Percentiles rank a stretch among this genome's conserved stretches.
These are phyloP conservation scores for Talaromyces sp. DNA, from an alignment of 2,329 filamentous ascomycete genomes.

Conservation along the genomic window DNA sequence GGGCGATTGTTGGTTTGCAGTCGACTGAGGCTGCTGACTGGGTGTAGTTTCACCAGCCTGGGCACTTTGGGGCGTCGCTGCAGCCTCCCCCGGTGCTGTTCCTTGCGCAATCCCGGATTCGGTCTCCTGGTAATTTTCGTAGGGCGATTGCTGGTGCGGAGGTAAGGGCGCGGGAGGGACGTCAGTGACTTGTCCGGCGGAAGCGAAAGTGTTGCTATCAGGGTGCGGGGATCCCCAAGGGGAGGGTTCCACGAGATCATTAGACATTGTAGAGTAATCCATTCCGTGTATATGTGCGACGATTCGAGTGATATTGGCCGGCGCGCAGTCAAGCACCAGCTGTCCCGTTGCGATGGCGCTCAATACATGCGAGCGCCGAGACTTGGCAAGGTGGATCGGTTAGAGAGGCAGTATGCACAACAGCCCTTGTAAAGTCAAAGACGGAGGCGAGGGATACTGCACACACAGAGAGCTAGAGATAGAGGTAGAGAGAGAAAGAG, in stretches of 20 bases:
- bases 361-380: not conserved
- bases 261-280: constrained; percentile 62
- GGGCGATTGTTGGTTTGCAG: constrained; percentile 33
- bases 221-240: constrained; percentile 61
- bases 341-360: not conserved
- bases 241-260: constrained; percentile 54
- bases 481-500: not conserved
- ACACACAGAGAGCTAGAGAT: not conserved
- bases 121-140: constrained; percentile 20
- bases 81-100: constrained; percentile 39
- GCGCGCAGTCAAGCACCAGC: not conserved
- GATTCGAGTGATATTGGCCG: not conserved
- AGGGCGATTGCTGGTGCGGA: constrained; percentile 32
- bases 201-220: constrained; percentile 38
- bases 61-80: constrained; percentile 37
- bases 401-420: not conserved
- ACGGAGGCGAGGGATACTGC: not conserved
- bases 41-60: constrained; percentile 36
- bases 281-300: constrained; percentile 35
- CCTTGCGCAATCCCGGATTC: constrained; percentile 5
- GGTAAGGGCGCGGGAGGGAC: constrained; percentile 40
- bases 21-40: constrained; percentile 34
- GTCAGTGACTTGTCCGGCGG: constrained; percentile 28
- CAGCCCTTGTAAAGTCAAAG: not conserved
- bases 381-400: not conserved